A percentile compares a stretch with the other conserved stretches of the same genome.
These are phyloP conservation scores for Chlamydomonas schloesseri DNA, from an alignment of 139 green algal species.

Conservation along the genomic window DNA sequence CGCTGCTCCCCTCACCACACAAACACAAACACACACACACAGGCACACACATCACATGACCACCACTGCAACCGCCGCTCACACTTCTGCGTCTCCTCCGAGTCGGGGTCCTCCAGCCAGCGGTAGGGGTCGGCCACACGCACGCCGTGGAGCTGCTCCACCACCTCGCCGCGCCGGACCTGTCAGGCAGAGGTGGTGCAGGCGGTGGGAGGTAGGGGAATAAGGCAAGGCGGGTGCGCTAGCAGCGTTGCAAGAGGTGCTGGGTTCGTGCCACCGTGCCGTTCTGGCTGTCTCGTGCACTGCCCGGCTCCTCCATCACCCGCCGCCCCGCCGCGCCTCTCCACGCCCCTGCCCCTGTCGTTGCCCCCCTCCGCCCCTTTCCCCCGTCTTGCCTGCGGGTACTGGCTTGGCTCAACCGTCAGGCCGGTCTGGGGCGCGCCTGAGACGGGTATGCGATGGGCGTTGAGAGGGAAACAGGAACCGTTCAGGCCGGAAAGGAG, in stretches of 20 bases:
- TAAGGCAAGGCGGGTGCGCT: too few species aligned
- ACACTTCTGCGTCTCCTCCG: constrained; percentile 23
- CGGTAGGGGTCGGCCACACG: constrained; percentile 82
- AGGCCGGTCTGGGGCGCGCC: constrained; percentile 75
- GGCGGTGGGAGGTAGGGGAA: background rate
- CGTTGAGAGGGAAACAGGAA: background rate
- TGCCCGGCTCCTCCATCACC: too few species aligned
- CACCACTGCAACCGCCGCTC: background rate
- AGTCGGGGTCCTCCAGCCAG: constrained; percentile 90
- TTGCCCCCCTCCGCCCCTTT: too few species aligned
- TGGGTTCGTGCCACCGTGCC: too few species aligned
- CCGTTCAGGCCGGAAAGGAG: too few species aligned
- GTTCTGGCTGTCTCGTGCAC: too few species aligned
- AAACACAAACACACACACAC: background rate
- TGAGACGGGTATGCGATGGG: constrained; percentile 23
- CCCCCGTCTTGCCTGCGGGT: constrained; percentile 66
- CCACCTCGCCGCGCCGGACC: constrained; percentile 78
- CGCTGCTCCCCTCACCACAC: too few species aligned
- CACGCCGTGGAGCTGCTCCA: constrained; percentile 81
- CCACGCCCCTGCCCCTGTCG: too few species aligned
- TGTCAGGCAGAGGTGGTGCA: background rate
- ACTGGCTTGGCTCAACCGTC: constrained; percentile 59
- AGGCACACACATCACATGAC: background rate
- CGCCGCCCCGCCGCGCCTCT: too few species aligned
- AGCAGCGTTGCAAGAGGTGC: too few species aligned